Evolutionary conservation across 2,329 filamentous ascomycete species (phyloP), one percentile per base, ranked within the genome.

Genomic region (Fusarium metavorans): DNA sequence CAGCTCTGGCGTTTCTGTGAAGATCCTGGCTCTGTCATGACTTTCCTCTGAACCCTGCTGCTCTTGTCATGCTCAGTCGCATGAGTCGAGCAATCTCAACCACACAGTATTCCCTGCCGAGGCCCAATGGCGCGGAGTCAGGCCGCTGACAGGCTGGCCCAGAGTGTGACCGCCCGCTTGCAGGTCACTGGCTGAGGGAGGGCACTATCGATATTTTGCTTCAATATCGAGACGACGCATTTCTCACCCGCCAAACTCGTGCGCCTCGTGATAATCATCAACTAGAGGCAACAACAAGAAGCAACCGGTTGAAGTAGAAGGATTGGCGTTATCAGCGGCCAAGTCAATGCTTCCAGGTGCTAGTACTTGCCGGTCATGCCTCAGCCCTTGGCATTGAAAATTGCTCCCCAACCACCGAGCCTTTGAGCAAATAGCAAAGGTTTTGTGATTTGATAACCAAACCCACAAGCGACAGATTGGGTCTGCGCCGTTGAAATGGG

Each of bases 381-480:
- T 54, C 50, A 54, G 50, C 9, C 50, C 50, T 54, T 54, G 50
- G 50, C 50, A 54, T 54, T 54, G 50, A 54, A 54, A 54, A 54
- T 54, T 54, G 27, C 50, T 54, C 18, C 50, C 27, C 50, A 54
- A 34, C 50, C 27, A 32, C 27, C 50, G 30, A 54, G 50, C 11
- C 11, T 2, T 54, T 54, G 27, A 34, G 18, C 50, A 54, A 54
- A 54, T 18, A n/a, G 50, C 27, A 54, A 54, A 54, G 50, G 18
- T 54, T 54, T 54, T 54, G 18, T 32, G 50, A 32, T 14, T 34
- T 20, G 27, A 54, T 54, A 54, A 9, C 27, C 27, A 54, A 25
- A 13, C 50, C 50, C 50, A 32, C 18, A 54, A 32, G 50, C 11
- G n/a, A 20, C 50, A 34, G 27, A 54, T 54, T 54, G 50, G 18